Evolutionary conservation across 2,329 filamentous ascomycete species (phyloP), one percentile per base, ranked within the genome.

Genomic region (Phaeoacremonium minimum): DNA sequence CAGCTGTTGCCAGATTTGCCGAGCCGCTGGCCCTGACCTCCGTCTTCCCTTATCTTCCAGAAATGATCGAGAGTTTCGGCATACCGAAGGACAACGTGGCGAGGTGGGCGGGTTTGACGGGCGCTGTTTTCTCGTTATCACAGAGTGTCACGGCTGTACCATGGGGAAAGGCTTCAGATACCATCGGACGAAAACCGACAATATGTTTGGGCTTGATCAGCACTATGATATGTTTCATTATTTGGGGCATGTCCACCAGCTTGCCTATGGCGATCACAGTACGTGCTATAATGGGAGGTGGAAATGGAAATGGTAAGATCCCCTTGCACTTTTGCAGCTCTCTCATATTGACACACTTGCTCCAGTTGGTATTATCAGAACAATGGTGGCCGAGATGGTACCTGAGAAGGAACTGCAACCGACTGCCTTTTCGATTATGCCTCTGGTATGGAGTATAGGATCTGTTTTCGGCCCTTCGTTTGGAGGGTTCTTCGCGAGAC

Each of bases 301-400:
- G 85, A 30, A 96, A 95, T 54, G 93, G 91, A 36, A 97, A 96
- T 54, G 77, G 77, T 81, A 52, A 19, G 64, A 57, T 28, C 16
- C 6, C 1, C n/a, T n/a, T n/a, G n/a, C n/a, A n/a, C n/a, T n/a
- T n/a, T n/a, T n/a, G n/a, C n/a, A n/a, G n/a, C n/a, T n/a, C n/a
- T n/a, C n/a, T n/a, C n/a, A n/a, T n/a, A n/a, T n/a, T n/a, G n/a
- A n/a, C n/a, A n/a, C n/a, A n/a, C n/a, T n/a, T n/a, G n/a, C n/a
- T 30, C n/a, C 20, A 81, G 83, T 91, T n/a, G 86, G 93, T 2
- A 96, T 96, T 43, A 83, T 96, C 45, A 70, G 90, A 46, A 95
- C 88, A 13, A 88, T 93, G 66, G 89, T 96, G 3, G 91, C 91
- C 0, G 91, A 96, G 59, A 81, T 96, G 73, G 89, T 95, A 2